Base-by-base conservation (phyloP, 768 basidiomycete species). In the Gloeopeniophorella convolvens region DNA sequence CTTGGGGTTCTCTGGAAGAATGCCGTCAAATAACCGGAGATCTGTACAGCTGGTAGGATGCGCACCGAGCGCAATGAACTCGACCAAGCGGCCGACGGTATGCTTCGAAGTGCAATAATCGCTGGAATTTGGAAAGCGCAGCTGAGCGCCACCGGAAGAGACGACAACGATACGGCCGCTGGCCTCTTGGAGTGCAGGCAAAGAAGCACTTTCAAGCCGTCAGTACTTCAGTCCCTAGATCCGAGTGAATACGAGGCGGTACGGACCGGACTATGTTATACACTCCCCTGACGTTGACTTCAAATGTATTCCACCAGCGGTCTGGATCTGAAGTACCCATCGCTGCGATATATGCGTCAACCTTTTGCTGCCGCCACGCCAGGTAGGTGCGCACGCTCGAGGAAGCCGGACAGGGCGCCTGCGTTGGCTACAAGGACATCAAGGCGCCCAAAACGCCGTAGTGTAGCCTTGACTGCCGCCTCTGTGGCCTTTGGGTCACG, bases 401-500 rank as follows among this genome's bases (percentile, higher is more conserved):
- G n/a, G n/a, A n/a, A n/a, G n/a, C n/a, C n/a, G n/a, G n/a, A n/a
- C n/a, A n/a, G n/a, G n/a, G n/a, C n/a, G n/a, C n/a, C n/a, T n/a
- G n/a, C n/a, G n/a, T n/a, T n/a, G n/a, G n/a, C n/a, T n/a, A n/a
- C n/a, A n/a, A n/a, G n/a, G n/a, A n/a, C n/a, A n/a, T n/a, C n/a
- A n/a, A n/a, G n/a, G n/a, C n/a, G n/a, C n/a, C n/a, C n/a, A n/a
- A n/a, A n/a, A n/a, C n/a, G n/a, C n/a, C n/a, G n/a, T n/a, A 60
- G 39, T 15, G 61, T 61, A 4, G 42, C 47, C 6, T 52, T 43
- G 9, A 65, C 62, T 1, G 59, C 64, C n/a, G 51, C 56, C 18
- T 55, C 56, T 18, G 65, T 55, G 1, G 48, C 45, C 32, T 56
- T 52, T 9, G 46, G 43, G 34, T 60, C 50, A 3, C 57, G 48